A percentile compares a stretch with the other conserved stretches of the same genome.
Conservation (phyloP, 2,329 filamentous ascomycete genomes). For the Bipolaris bicolor region DNA sequence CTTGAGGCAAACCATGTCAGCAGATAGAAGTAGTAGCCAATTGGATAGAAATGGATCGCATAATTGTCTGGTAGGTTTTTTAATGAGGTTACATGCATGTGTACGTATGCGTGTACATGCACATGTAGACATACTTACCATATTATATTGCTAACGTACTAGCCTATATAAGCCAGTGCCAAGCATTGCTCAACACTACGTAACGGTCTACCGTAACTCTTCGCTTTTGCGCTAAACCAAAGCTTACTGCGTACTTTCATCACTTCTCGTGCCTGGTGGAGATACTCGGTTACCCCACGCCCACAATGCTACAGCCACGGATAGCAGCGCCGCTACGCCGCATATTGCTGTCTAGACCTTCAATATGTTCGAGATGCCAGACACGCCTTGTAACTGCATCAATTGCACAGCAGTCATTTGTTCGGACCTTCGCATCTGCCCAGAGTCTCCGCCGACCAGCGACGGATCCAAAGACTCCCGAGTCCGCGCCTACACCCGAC, state of each 20-base stretch:
- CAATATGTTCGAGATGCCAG: conserved; percentile 28
- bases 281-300: conserved; percentile 11
- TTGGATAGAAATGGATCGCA: no score
- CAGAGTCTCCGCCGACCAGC: conserved; percentile 26
- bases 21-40: no score
- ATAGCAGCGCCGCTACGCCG: conserved; percentile 29
- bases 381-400: conserved; percentile 14
- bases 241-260: conserved; percentile 22
- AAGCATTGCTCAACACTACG: no score
- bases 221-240: conserved; percentile 21
- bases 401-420: conserved; percentile 17
- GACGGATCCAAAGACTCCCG: conserved; percentile 16
- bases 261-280: conserved; percentile 15
- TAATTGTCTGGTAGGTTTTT: no score
- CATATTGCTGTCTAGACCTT: conserved; percentile 18
- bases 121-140: no score
- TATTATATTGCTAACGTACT: no score
- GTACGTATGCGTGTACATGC: no score
- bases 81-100: no score
- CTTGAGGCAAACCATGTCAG: no score
- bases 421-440: conserved; percentile 36
- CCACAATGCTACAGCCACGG: conserved; percentile 42
- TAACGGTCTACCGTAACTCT: background rate
- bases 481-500: conserved; percentile 14
- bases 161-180: no score